Percentiles rank a stretch among this genome's conserved stretches.
Evolutionary conservation across 2,329 filamentous ascomycete genomes (phyloP).

Genomic region (Bertia moriformis): DNA sequence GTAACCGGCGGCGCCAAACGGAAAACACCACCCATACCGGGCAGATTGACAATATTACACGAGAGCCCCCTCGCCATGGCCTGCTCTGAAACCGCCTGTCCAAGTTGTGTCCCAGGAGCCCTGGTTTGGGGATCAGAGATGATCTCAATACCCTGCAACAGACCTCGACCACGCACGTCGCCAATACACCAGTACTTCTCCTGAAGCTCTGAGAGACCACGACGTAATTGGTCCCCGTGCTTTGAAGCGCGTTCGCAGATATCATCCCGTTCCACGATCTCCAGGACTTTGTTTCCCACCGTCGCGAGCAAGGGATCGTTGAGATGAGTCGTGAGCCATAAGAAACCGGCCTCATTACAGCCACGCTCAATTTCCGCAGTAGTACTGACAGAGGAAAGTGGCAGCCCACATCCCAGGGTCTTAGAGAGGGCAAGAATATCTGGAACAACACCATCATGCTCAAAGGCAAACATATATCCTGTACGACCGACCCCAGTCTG

Average conservation of each 20-base stretch:
- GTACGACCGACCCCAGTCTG: conserved; percentile 42
- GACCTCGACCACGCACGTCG: conserved; percentile 32
- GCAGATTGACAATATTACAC: conserved; percentile 30
- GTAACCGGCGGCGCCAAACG: conserved; percentile 34
- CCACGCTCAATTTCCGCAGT: conserved; percentile 28
- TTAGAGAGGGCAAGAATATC: conserved; percentile 37
- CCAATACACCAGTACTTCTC: conserved; percentile 35
- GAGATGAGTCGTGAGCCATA: conserved; percentile 36
- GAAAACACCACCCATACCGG: conserved; percentile 31
- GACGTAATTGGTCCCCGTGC: conserved; percentile 25
- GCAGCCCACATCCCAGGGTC: conserved; percentile 36
- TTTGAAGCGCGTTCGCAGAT: conserved; percentile 22
- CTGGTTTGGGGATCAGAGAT: conserved; percentile 26
- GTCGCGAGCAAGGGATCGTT: conserved; percentile 38
- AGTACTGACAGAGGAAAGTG: conserved; percentile 31
- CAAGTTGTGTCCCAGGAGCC: conserved; percentile 24
- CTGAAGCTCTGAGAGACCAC: conserved; percentile 25
- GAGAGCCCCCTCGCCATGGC: conserved; percentile 29
- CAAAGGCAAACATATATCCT: conserved; percentile 42
- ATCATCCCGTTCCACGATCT: conserved; percentile 33
- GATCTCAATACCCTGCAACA: conserved; percentile 34
- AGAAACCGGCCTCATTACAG: conserved; percentile 25
- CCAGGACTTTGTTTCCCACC: conserved; percentile 36
- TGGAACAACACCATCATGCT: conserved; percentile 30
- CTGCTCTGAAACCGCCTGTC: conserved; percentile 22